These are phyloP conservation scores for Digitaria exilis DNA, from an alignment of 202 grass and related monocot species.

Conservation along the genomic window DNA sequence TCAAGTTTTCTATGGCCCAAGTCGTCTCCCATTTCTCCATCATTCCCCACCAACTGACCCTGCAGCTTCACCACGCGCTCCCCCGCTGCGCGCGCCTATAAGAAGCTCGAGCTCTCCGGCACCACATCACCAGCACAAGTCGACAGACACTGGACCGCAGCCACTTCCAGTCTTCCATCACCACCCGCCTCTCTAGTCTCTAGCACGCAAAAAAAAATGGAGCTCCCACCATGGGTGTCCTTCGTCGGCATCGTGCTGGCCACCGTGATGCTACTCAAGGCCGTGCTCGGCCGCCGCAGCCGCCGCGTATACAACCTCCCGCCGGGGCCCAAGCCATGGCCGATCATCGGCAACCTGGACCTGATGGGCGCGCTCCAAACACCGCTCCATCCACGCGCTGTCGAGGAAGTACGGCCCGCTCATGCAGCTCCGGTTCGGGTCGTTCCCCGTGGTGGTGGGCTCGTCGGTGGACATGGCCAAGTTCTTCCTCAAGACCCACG, in stretches of 20 bases:
- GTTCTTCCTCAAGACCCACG: too few relatives aligned
- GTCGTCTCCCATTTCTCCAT: slow-evolving; percentile 29
- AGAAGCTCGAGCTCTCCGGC: not conserved
- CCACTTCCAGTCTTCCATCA: not conserved
- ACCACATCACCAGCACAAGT: slow-evolving; percentile 15
- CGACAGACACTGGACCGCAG: not conserved
- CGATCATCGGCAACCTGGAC: too few relatives aligned
- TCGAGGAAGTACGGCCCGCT: too few relatives aligned
- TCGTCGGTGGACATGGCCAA: too few relatives aligned
- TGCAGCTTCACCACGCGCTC: slow-evolving; percentile 1
- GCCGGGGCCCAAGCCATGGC: too few relatives aligned
- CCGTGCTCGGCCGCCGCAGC: slow-evolving; percentile 30
- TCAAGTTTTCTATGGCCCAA: slow-evolving; percentile 11
- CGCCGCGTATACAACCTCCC: not conserved
- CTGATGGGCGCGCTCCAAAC: too few relatives aligned
- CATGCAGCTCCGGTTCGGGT: too few relatives aligned
- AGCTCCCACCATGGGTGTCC: slow-evolving; percentile 52
- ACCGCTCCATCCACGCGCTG: too few relatives aligned
- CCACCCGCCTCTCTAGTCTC: not conserved
- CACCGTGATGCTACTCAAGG: slow-evolving; percentile 59
- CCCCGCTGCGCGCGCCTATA: slow-evolving; percentile 21
- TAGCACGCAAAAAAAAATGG: slow-evolving; percentile 54
- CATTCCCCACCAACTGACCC: slow-evolving; percentile 35
- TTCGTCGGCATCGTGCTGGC: slow-evolving; percentile 53
- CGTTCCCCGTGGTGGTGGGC: too few relatives aligned